Evolutionary conservation across 768 basidiomycete genomes (phyloP), one percentile per base, ranked within the genome.

Genomic region (Lactarius sp.): DNA sequence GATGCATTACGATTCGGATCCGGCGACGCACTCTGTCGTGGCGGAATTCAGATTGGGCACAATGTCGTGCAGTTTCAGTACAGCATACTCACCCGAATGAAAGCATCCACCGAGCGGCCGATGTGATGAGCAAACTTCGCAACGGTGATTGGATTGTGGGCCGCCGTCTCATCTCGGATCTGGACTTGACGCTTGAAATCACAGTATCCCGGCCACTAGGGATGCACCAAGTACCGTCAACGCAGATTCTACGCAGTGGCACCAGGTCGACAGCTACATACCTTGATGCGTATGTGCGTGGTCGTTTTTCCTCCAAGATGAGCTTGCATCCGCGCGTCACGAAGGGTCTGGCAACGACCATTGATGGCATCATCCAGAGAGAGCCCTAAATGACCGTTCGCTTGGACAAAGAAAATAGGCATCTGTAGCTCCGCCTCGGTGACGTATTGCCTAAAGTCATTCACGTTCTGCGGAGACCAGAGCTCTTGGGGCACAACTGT

Each of bases 401-500:
- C 14, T n/a, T 53, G 65, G 34, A 27, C 4, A 18, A 66, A 66
- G 61, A 64, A 66, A 27, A 66, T 64, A 2, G 65, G 65, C 56
- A 62, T n/a, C 33, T 66, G 55, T 16, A 66, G 22, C 18, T 18
- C 10, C 18, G 65, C 65, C 2, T 52, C 58, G 31, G 18, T 16
- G n/a, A 66, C 65, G 37, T 66, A 33, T 53, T 50, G 52, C n/a
- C 8, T 59, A 2, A 37, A 22, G 44, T 66, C 65, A 20, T 27
- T 53, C 9, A 16, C 56, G 5, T 56, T 49, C 13, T 42, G 52
- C 18, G 65, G 65, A 2, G 46, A 37, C 65, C 65, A 65, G 18
- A 53, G 50, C 41, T 6, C 13, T 53, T 64, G 63, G 2, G 63
- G 63, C 12, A 64, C 53, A n/a, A 64, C 63, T 14, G 63, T 64